Conservation (phyloP, 257 asterid species). For the Verbena officinalis region DNA sequence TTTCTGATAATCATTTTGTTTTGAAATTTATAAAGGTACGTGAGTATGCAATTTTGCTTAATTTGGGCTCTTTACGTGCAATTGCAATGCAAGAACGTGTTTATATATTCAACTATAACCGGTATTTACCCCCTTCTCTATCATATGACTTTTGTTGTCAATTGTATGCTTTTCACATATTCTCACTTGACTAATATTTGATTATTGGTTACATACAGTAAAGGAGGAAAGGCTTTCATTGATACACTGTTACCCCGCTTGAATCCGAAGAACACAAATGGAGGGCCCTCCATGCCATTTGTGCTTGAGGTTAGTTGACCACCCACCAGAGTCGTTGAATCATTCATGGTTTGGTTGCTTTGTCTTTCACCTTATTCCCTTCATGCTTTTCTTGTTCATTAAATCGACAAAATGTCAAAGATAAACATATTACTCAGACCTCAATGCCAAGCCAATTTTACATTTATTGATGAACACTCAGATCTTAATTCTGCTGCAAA, state of each 20-base stretch:
- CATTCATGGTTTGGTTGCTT: conserved; percentile 8
- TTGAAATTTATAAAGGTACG: conserved; percentile 63
- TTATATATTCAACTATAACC: conserved; percentile 88
- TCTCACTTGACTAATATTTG: conserved; percentile 21
- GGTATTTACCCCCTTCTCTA: conserved; percentile 46
- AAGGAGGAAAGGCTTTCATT: conserved; percentile 95
- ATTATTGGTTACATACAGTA: conserved; percentile 47
- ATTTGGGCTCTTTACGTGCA: conserved; percentile 92
- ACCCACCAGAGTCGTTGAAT: conserved; percentile 9
- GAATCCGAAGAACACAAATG: conserved; percentile 68
- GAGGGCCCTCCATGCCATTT: conserved; percentile 94
- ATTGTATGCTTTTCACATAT: conserved; percentile 5
- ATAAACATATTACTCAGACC: not conserved
- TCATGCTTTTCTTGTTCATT: conserved; percentile 1
- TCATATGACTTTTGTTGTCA: conserved; percentile 18
- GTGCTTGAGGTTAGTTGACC: conserved; percentile 76
- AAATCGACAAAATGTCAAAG: not conserved
- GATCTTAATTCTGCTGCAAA: conserved; percentile 13
- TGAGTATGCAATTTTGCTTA: conserved; percentile 87
- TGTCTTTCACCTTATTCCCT: not conserved
- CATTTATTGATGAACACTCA: not conserved
- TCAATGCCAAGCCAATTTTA: not conserved
- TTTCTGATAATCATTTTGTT: conserved; percentile 30
- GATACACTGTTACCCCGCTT: conserved; percentile 89
- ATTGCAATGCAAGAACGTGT: conserved; percentile 89